Evolutionary conservation across 768 basidiomycete species (phyloP).

Genomic region (Tulasnella sp.): DNA sequence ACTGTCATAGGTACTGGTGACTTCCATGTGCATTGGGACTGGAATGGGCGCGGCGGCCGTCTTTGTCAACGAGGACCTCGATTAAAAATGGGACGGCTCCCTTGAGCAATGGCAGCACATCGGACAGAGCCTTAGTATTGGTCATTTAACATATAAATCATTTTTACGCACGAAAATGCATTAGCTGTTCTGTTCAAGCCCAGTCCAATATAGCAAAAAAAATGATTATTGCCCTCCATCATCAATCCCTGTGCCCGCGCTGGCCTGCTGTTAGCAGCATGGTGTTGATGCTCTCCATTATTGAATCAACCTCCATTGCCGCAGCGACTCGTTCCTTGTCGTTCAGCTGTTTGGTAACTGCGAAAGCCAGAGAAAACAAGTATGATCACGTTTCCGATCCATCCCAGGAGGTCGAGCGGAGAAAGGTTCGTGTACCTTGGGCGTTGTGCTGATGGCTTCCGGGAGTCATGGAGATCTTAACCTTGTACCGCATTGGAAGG

Average conservation of each 20-base stretch:
- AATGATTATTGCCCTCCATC: too few species aligned
- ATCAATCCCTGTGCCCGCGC: slow-evolving; percentile 23
- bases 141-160: background rate
- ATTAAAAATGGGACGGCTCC: background rate
- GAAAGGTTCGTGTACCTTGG: slow-evolving; percentile 44
- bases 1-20: slow-evolving; percentile 53
- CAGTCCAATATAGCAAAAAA: too few species aligned
- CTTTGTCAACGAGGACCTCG: slow-evolving; percentile 43
- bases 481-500: slow-evolving; percentile 84
- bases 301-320: slow-evolving; percentile 81
- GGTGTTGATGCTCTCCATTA: slow-evolving; percentile 80
- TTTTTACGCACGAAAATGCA: background rate
- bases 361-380: background rate
- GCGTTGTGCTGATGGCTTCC: slow-evolving; percentile 94
- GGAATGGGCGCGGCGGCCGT: slow-evolving; percentile 87
- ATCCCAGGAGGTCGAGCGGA: background rate
- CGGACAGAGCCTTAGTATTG: background rate
- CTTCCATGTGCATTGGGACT: slow-evolving; percentile 68
- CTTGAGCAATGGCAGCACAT: background rate
- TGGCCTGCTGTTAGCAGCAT: slow-evolving; percentile 41
- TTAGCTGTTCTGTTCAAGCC: background rate
- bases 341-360: slow-evolving; percentile 97
- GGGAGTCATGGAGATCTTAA: slow-evolving; percentile 85
- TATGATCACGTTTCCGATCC: background rate
- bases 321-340: slow-evolving; percentile 98